A percentile compares a stretch with the other conserved stretches of the same genome.
These are phyloP conservation scores for Alopecurus myosuroides DNA, from an alignment of 176 grass and related monocot species.

Conservation along the genomic window DNA sequence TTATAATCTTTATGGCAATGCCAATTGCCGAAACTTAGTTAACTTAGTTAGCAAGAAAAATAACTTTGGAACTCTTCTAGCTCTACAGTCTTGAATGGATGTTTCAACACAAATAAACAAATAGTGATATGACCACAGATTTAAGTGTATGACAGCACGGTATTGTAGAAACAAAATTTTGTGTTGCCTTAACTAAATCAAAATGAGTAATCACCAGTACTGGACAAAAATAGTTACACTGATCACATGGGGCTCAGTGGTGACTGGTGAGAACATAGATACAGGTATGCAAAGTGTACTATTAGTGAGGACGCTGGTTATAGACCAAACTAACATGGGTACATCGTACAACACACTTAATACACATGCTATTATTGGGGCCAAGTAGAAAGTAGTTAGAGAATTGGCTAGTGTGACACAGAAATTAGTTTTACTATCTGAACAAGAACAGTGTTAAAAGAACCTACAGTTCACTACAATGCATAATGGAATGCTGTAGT, in stretches of 20 bases:
- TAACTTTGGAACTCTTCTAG: neutral
- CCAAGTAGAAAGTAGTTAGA: neutral
- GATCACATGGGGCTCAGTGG: neutral
- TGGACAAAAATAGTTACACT: neutral
- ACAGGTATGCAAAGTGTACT: neutral
- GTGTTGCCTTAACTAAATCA: neutral
- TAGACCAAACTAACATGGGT: neutral
- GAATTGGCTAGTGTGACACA: neutral
- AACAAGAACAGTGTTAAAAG: constrained; percentile 2
- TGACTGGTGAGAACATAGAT: neutral
- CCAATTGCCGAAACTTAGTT: neutral
- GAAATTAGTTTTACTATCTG: neutral
- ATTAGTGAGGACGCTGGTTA: neutral
- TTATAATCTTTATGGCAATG: neutral
- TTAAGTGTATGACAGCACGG: neutral
- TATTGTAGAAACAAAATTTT: neutral
- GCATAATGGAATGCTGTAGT: neutral
- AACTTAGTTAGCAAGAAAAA: neutral
- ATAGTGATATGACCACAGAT: neutral
- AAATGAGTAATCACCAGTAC: neutral
- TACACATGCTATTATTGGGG: neutral
- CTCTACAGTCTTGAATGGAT: neutral
- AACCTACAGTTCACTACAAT: neutral
- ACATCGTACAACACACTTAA: neutral
- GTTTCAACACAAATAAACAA: neutral